Percentiles rank a stretch among this genome's conserved stretches.
Conservation (phyloP, 306 rosid species). For the Quercus suber region DNA sequence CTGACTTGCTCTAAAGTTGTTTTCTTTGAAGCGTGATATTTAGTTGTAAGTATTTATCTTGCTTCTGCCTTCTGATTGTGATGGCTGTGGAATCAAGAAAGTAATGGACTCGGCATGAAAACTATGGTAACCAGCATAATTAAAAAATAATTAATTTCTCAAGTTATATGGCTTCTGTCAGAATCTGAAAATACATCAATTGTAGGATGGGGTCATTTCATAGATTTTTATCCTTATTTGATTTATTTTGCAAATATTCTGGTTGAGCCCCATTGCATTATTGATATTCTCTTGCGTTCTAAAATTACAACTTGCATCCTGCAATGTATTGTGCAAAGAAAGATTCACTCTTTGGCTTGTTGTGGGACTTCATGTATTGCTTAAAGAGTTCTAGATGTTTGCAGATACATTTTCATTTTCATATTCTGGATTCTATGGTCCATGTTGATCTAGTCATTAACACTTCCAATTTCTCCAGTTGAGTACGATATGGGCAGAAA, state of each 20-base stretch:
- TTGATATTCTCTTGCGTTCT: neutral
- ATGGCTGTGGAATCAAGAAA: neutral
- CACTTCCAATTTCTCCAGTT: conserved; percentile 42
- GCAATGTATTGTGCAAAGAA: neutral
- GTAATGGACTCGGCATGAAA: neutral
- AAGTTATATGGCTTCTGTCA: neutral
- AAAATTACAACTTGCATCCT: conserved; percentile 2
- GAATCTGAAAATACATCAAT: neutral
- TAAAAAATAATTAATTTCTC: neutral
- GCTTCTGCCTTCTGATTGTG: neutral
- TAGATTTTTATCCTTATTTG: no score
- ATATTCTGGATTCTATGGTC: neutral
- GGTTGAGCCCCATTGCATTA: neutral
- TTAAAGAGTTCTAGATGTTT: conserved; percentile 1
- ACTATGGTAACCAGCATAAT: neutral
- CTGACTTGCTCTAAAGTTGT: no score
- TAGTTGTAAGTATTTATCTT: neutral
- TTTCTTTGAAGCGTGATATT: no score
- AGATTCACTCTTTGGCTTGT: neutral
- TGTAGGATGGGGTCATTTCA: neutral
- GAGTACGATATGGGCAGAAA: conserved; percentile 99
- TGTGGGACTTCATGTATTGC: neutral
- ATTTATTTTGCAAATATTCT: neutral
- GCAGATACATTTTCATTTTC: conserved; percentile 11
- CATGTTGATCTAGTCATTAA: neutral